A percentile compares a stretch with the other conserved stretches of the same genome.
Conservation (phyloP, 768 basidiomycete genomes). For the Mycena epipterygia region DNA sequence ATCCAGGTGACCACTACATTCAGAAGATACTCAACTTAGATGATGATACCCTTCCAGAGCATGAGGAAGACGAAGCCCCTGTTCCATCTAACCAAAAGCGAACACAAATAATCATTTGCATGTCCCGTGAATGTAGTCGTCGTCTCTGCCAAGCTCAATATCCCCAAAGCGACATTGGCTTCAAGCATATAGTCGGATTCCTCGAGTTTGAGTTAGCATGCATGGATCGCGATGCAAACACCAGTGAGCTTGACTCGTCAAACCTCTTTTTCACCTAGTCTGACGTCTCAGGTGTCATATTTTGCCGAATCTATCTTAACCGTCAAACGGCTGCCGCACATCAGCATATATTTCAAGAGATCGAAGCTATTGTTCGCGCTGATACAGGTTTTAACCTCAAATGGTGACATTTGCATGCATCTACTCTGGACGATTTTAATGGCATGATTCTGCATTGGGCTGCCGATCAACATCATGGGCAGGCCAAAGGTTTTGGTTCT, state of each 20-base stretch:
- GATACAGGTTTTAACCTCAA: constrained; percentile 24
- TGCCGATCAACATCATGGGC: constrained; percentile 27
- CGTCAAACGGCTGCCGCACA: constrained; percentile 33
- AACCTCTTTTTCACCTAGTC: not conserved
- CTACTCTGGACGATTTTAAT: not conserved
- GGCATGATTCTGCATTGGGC: constrained; percentile 15
- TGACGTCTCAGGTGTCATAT: constrained; percentile 25
- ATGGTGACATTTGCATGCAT: constrained; percentile 33
- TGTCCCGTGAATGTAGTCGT: constrained; percentile 27
- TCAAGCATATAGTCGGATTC: constrained; percentile 31
- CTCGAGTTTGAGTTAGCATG: constrained; percentile 33
- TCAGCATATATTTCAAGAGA: constrained; percentile 16
- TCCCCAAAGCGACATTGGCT: constrained; percentile 35
- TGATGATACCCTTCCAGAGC: not conserved
- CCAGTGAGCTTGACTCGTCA: constrained; percentile 21
- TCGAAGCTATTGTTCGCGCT: constrained; percentile 15
- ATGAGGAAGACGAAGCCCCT: constrained; percentile 12
- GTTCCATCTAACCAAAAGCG: not conserved
- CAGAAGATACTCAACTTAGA: constrained; percentile 4
- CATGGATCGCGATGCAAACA: constrained; percentile 18
- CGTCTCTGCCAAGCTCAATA: constrained; percentile 16
- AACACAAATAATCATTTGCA: constrained; percentile 36
- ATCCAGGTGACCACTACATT: constrained; percentile 28
- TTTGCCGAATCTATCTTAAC: constrained; percentile 32
- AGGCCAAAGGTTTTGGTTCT: constrained; percentile 24